Percentiles rank a stretch among this genome's conserved stretches.
phyloP scores from a whole-genome alignment of 1,284 basidiomycete genomes.

The Kwoniella shivajii region DNA sequence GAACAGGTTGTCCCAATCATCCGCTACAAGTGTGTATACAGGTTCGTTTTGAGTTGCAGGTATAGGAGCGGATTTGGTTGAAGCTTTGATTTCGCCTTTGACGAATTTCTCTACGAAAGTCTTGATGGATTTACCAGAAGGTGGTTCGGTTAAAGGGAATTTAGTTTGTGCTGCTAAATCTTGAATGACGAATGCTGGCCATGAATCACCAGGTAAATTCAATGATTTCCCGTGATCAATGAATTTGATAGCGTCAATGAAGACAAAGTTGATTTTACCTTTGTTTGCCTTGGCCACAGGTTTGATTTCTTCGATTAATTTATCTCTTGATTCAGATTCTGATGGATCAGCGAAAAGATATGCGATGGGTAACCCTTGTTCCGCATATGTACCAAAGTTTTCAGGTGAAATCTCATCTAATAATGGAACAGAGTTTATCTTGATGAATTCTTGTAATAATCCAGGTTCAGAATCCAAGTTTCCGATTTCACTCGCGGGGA shows the following conservation, averaged over 20 bases:
- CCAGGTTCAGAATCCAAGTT: conserved; percentile 57
- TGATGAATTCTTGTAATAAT: conserved; percentile 75
- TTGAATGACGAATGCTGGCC: conserved; percentile 95
- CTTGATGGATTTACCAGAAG: conserved; percentile 59
- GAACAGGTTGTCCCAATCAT: conserved; percentile 84
- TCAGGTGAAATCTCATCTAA: conserved; percentile 93
- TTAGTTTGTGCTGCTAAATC: conserved; percentile 81
- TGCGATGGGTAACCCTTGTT: conserved; percentile 81
- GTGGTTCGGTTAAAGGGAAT: conserved; percentile 66
- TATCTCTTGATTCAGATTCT: conserved; percentile 61
- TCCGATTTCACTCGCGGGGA: conserved; percentile 63
- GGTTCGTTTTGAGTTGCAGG: conserved; percentile 80
- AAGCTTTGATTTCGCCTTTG: conserved; percentile 73
- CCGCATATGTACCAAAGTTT: conserved; percentile 86
- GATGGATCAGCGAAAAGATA: conserved; percentile 92
- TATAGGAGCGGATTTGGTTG: conserved; percentile 87
- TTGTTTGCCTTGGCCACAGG: conserved; percentile 79
- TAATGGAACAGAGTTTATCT: conserved; percentile 81
- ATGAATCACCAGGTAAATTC: conserved; percentile 76
- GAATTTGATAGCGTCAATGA: conserved; percentile 95
- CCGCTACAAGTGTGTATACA: conserved; percentile 83
- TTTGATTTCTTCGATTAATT: conserved; percentile 68
- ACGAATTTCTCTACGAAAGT: conserved; percentile 69
- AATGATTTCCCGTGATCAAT: conserved; percentile 93
- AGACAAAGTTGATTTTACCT: conserved; percentile 93